Evolutionary conservation across 257 asterid species (phyloP).

Genomic region (Solanum clarkiae): DNA sequence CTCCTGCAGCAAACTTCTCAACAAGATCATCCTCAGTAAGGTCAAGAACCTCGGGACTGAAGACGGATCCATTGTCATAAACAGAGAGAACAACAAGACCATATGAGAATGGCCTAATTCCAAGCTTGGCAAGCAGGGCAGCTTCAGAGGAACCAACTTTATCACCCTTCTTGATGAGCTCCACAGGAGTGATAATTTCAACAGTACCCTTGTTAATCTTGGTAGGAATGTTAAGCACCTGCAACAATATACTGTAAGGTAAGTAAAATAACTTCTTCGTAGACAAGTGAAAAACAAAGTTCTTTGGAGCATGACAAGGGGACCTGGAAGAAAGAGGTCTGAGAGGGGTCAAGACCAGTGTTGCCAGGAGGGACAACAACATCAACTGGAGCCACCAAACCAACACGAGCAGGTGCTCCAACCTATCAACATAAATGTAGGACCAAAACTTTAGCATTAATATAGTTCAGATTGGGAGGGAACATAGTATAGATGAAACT

Average conservation of each 20-base stretch:
- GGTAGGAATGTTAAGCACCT: constrained; percentile 94
- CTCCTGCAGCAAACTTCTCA: constrained; percentile 66
- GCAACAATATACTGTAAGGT: background rate
- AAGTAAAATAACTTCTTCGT: background rate
- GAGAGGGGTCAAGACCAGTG: constrained; percentile 94
- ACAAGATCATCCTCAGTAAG: constrained; percentile 77
- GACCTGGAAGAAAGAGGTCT: constrained; percentile 97
- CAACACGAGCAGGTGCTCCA: constrained; percentile 99
- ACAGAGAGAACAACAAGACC: constrained; percentile 62
- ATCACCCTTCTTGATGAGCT: constrained; percentile 90
- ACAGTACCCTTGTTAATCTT: constrained; percentile 99
- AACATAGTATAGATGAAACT: background rate
- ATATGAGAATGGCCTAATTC: constrained; percentile 87
- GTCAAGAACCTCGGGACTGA: constrained; percentile 83
- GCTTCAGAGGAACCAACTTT: constrained; percentile 98
- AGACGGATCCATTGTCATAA: constrained; percentile 81
- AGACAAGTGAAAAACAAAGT: too few species aligned
- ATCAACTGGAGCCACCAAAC: constrained; percentile 84
- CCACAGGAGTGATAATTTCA: constrained; percentile 93
- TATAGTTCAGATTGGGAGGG: background rate
- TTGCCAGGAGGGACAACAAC: constrained; percentile 94
- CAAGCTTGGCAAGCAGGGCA: constrained; percentile 85
- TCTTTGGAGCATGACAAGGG: background rate
- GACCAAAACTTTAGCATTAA: background rate
- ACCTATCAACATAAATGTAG: constrained; percentile 31